Conservation (phyloP, 257 asterid species). For the Asclepias syriaca region DNA sequence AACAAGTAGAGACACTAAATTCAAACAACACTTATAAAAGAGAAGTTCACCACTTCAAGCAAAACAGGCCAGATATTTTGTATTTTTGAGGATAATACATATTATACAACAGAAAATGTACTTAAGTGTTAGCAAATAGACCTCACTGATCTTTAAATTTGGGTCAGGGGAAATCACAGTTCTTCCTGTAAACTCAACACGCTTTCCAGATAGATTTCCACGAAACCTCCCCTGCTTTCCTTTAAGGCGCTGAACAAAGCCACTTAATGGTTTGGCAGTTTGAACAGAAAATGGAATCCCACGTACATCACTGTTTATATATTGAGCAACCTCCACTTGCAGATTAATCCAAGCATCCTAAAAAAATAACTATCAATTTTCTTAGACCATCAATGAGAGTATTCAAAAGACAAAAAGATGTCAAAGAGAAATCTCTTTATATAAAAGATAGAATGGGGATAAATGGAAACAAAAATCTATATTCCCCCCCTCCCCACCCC, state of each 20-base stretch:
- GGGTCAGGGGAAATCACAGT: conserved; percentile 99
- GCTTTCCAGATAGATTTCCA: conserved; percentile 90
- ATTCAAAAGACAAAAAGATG: not conserved
- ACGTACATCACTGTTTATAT: conserved; percentile 77
- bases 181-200: conserved; percentile 93
- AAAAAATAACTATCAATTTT: conserved; percentile 4
- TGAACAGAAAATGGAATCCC: conserved; percentile 35
- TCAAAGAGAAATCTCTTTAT: not conserved
- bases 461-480: not conserved
- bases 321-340: conserved; percentile 81
- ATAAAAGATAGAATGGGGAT: not conserved
- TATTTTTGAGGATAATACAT: not conserved
- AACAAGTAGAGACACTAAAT: not conserved
- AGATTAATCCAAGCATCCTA: conserved; percentile 63
- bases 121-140: conserved; percentile 13
- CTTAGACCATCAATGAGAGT: not conserved
- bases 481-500: too few relatives aligned
- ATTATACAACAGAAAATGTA: not conserved
- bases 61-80: not conserved
- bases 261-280: conserved; percentile 53
- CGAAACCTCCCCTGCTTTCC: conserved; percentile 96
- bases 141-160: conserved; percentile 85
- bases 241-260: conserved; percentile 92
- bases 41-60: not conserved
- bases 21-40: not conserved